Percentiles rank a stretch among this genome's conserved stretches.
Conservation (phyloP, 2,329 filamentous ascomycete species). For the Sporothrix phasma region DNA sequence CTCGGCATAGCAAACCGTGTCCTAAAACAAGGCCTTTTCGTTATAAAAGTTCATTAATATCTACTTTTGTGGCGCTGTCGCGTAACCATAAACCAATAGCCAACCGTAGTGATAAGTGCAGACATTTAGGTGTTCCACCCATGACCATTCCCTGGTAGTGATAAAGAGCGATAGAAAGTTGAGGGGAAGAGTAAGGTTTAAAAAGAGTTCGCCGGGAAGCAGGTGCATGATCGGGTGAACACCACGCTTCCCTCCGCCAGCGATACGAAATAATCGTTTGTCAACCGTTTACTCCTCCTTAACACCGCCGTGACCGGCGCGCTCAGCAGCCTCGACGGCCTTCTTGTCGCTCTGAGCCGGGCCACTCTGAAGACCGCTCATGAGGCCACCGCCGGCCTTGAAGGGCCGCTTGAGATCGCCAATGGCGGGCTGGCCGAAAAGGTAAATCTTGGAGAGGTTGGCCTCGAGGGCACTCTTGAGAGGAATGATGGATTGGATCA, state of each 20-base stretch:
- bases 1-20: not conserved
- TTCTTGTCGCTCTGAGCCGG: slow-evolving; percentile 88
- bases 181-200: too few species aligned
- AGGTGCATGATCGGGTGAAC: too few species aligned
- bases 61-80: not conserved
- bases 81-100: not conserved
- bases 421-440: slow-evolving; percentile 74
- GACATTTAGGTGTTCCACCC: not conserved
- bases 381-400: slow-evolving; percentile 76
- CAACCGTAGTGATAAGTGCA: not conserved
- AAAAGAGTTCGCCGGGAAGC: too few species aligned
- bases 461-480: slow-evolving; percentile 91
- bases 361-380: slow-evolving; percentile 64
- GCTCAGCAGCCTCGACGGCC: slow-evolving; percentile 70
- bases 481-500: slow-evolving; percentile 98
- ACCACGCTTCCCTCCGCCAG: too few species aligned
- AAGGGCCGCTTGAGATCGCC: slow-evolving; percentile 94
- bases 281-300: slow-evolving; percentile 57
- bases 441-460: slow-evolving; percentile 92
- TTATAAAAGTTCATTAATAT: not conserved
- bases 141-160: too few species aligned
- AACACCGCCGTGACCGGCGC: slow-evolving; percentile 58
- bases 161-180: not conserved
- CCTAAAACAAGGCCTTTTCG: not conserved
- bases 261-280: too few species aligned